Percentiles rank a stretch among this genome's conserved stretches.
Evolutionary conservation across 2,329 filamentous ascomycete genomes (phyloP).

Genomic region (Botrytis hyacinthi): DNA sequence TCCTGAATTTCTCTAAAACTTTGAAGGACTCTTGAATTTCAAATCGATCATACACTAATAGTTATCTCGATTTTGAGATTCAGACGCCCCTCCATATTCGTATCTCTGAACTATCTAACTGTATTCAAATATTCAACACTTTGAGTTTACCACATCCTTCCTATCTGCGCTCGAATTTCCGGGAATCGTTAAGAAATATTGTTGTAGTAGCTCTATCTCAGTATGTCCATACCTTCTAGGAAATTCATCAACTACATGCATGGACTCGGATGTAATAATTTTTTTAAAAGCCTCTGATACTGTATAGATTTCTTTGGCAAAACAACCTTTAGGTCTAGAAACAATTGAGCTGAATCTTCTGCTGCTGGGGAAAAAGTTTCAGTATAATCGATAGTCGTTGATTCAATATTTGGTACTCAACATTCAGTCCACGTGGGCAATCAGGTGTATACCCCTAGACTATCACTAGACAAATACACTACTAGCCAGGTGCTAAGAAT

Average conservation of each 20-base stretch:
- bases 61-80: neutral
- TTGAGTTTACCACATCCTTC: neutral
- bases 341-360: neutral
- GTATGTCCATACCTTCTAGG: neutral
- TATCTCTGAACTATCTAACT: neutral
- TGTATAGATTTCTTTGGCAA: neutral
- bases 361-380: neutral
- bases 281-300: rapidly evolving
- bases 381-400: neutral
- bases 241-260: neutral
- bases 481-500: rapidly evolving
- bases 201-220: neutral
- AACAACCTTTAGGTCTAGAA: neutral
- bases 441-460: neutral
- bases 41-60: neutral
- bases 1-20: neutral
- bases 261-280: neutral
- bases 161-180: neutral
- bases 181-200: neutral
- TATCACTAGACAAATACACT: neutral
- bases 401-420: neutral
- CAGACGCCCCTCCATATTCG: neutral
- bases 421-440: neutral
- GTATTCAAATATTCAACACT: neutral
- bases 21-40: neutral